These are phyloP conservation scores for Brassica napus DNA, from an alignment of 345 rosid genomes.

Conservation along the genomic window DNA sequence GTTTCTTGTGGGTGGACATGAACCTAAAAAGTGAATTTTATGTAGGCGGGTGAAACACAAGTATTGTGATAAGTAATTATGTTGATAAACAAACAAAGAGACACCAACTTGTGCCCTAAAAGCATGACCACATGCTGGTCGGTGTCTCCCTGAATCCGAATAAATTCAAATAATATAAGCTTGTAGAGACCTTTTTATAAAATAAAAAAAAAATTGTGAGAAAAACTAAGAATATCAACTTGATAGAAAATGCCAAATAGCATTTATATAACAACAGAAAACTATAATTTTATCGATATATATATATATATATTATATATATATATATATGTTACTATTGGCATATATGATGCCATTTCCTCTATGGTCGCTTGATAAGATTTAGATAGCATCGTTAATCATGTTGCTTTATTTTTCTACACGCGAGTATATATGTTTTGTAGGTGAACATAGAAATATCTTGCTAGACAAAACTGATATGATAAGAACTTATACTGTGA, in stretches of 20 bases:
- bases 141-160: conserved; percentile 28
- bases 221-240: conserved; percentile 12
- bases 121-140: conserved; percentile 46
- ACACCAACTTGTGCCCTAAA: conserved; percentile 43
- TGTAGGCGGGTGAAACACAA: conserved; percentile 32
- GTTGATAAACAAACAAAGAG: conserved; percentile 27
- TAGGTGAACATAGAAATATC: not conserved
- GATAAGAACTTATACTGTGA: not conserved
- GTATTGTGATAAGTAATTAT: not conserved
- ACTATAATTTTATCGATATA: not conserved
- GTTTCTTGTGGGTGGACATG: conserved; percentile 22
- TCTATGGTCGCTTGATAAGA: conserved; percentile 7
- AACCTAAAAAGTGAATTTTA: conserved; percentile 34
- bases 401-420: not conserved
- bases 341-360: conserved; percentile 15
- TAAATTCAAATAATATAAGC: conserved; percentile 10
- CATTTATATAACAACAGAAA: conserved; percentile 14
- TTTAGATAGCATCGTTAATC: not conserved
- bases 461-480: not conserved
- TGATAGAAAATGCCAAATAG: conserved; percentile 28
- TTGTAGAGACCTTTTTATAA: not conserved
- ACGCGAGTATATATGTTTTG: not conserved
- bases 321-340: not conserved
- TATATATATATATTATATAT: not conserved
- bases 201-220: not conserved